These are phyloP conservation scores for Phalaenopsis equestris DNA, from an alignment of 106 monocot species.

Conservation along the genomic window DNA sequence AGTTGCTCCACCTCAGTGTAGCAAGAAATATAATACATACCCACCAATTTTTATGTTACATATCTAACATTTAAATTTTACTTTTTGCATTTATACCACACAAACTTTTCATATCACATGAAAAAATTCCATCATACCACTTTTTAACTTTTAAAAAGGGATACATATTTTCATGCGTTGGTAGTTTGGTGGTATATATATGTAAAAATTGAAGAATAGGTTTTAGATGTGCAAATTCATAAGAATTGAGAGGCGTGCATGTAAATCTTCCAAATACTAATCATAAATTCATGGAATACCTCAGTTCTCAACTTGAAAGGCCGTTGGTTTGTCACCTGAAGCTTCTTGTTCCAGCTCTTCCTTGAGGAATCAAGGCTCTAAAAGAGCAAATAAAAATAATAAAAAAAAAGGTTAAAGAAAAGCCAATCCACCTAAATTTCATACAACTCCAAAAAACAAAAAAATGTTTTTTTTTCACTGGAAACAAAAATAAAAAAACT, in stretches of 20 bases:
- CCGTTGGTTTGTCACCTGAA: slow-evolving; percentile 69
- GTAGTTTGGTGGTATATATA: no score
- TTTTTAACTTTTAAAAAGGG: no score
- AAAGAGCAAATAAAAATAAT: slow-evolving; percentile 5
- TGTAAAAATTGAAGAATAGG: no score
- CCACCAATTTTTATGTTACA: no score
- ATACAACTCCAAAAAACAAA: neutral
- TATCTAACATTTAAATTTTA: no score
- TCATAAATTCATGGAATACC: slow-evolving; percentile 32
- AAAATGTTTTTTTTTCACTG: no score
- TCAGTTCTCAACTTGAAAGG: slow-evolving; percentile 92
- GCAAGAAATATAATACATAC: neutral
- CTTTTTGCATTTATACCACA: no score
- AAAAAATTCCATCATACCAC: no score
- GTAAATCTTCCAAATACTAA: neutral
- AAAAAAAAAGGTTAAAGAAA: neutral
- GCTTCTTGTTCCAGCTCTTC: slow-evolving; percentile 73
- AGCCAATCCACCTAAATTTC: neutral
- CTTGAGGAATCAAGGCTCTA: slow-evolving; percentile 59
- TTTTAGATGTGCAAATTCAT: no score
- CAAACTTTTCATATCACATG: no score
- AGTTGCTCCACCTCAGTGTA: neutral
- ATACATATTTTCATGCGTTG: no score
- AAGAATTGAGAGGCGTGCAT: no score
- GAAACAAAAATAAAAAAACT: neutral